Percentiles rank a stretch among this genome's conserved stretches.
These are phyloP conservation scores for Suillus decipiens DNA, from an alignment of 768 basidiomycete genomes.

Conservation along the genomic window DNA sequence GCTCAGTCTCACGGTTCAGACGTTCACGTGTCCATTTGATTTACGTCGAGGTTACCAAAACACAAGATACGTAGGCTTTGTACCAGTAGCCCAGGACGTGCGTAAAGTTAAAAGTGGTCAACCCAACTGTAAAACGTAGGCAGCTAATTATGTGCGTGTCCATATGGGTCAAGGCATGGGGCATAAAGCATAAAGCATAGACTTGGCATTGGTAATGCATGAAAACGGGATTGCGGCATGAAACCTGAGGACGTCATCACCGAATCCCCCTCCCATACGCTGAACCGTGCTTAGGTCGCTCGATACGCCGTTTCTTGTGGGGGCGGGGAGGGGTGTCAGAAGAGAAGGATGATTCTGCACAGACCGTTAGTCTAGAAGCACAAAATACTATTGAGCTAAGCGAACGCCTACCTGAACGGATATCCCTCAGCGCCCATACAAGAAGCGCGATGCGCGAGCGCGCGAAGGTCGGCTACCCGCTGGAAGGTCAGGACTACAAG, in stretches of 20 bases:
- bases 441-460: constrained; percentile 76
- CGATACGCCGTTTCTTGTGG: constrained; percentile 74
- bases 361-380: not conserved
- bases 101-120: not conserved
- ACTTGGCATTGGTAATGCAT: not conserved
- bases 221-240: constrained; percentile 3
- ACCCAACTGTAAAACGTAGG: constrained; percentile 4
- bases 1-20: not conserved
- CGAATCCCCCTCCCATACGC: constrained; percentile 57
- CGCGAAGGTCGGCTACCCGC: constrained; percentile 49
- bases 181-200: constrained; percentile 7
- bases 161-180: not conserved
- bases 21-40: not conserved
- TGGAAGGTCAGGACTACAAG: constrained; percentile 37
- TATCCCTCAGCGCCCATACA: constrained; percentile 58
- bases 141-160: not conserved
- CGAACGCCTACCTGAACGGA: constrained; percentile 50
- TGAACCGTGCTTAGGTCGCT: constrained; percentile 71
- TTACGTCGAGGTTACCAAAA: not conserved
- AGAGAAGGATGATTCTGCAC: constrained; percentile 29
- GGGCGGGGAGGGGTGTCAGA: constrained; percentile 64
- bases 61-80: not conserved
- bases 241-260: constrained; percentile 19
- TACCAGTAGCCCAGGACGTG: not conserved
- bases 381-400: not conserved